Evolutionary conservation across 73 alveolate species (phyloP).

Genomic region (Tetrahymena borealis): DNA sequence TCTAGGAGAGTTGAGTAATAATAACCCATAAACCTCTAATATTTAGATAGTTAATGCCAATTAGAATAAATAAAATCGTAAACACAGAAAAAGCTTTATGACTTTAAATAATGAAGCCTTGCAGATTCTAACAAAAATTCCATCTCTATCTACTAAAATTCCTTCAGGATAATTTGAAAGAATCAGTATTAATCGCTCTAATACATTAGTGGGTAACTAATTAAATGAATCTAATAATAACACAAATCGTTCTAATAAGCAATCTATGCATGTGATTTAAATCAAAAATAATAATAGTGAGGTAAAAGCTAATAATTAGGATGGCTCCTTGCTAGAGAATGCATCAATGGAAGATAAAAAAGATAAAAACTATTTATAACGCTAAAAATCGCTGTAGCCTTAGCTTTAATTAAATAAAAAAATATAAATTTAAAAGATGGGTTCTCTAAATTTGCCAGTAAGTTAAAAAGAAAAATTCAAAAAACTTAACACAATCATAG

Average conservation of each 20-base stretch:
- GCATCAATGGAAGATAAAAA: neutral
- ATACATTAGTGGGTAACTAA: neutral
- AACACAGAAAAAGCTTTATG: neutral
- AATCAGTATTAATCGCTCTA: neutral
- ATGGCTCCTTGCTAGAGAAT: neutral
- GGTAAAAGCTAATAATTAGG: neutral
- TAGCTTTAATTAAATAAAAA: neutral
- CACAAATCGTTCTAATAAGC: neutral
- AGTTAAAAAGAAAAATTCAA: neutral
- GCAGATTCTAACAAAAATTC: neutral
- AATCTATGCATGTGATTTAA: no score
- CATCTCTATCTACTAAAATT: neutral
- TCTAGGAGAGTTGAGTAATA: no score
- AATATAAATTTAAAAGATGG: neutral
- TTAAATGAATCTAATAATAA: neutral
- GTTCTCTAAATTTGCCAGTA: neutral
- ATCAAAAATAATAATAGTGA: no score
- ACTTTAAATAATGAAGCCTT: neutral
- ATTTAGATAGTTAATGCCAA: no score
- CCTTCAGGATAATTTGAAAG: neutral
- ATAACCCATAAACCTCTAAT: no score
- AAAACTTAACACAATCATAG: neutral
- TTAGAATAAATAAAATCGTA: no score
- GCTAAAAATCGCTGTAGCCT: neutral
- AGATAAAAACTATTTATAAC: neutral